Evolutionary conservation across 2,329 filamentous ascomycete species (phyloP), one percentile per base, ranked within the genome.

Genomic region (Bipolaris zeicola): DNA sequence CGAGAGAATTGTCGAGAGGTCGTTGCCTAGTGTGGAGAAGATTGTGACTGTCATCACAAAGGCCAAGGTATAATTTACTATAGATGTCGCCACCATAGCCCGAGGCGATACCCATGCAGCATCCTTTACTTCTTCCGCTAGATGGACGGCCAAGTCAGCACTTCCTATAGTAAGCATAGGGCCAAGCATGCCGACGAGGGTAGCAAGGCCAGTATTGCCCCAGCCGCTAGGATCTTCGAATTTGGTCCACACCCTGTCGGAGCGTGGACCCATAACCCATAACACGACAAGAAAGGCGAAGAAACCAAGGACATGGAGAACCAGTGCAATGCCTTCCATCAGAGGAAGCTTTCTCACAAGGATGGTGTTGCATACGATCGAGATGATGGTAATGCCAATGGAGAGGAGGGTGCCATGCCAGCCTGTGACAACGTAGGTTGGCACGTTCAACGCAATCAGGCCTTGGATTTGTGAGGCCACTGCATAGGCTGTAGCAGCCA

Each of bases 391-490:
- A 10, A 81, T 64, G 1, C 77, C 78, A 57, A 79, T 80, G 43
- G 76, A 72, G 3, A 83, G 61, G 0, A 83, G 70, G 0, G 81
- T 82, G 3, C 73, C 77, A 46, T 84, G 81, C 79, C 80, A 83
- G 18, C 67, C 60, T 51, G 78, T 52, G 2, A 68, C 56, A 3
- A 62, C 43, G 56, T 80, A 80, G 22, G 55, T 39, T 0, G 63
- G 60, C 11, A 77, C 55, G 31, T 76, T 79, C 24, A 82, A 60
- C 10, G 56, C 63, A 7, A 71, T 62, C n/a, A 71, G 50, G 14
- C 62, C 68, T 52, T 71, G 65, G 16, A 71, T 54, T 26, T 66
- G 58, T 1, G 51, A 53, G 13, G 57, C 58, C 4, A 52, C 41
- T 4, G 62, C 51, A 46, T 66, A 69, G 26, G 62, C 57, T 1